phyloP scores from a whole-genome alignment of 1,139 yeast species.

The Petasospora rhodanensis region DNA sequence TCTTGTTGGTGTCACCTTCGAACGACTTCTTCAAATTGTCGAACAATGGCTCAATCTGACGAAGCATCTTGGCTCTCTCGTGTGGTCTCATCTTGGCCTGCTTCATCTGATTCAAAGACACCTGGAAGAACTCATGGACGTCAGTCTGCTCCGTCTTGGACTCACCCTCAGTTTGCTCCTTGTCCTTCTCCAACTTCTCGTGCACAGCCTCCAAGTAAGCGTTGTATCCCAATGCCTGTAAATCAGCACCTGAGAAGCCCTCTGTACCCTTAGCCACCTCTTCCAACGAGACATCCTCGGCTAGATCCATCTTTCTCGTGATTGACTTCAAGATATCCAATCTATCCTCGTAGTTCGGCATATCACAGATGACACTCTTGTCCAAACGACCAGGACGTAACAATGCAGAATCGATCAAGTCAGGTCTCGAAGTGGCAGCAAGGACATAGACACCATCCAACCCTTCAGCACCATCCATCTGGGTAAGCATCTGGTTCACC shows the following conservation, averaged over 20 bases:
- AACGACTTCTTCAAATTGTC: slow-evolving; percentile 11
- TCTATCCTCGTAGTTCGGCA: slow-evolving; percentile 72
- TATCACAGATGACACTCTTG: slow-evolving; percentile 83
- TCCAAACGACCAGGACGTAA: slow-evolving; percentile 95
- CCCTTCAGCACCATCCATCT: slow-evolving; percentile 99
- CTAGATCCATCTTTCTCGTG: slow-evolving; percentile 49
- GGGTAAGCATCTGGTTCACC: slow-evolving; percentile 93
- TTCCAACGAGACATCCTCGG: slow-evolving; percentile 46
- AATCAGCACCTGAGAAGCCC: slow-evolving; percentile 92
- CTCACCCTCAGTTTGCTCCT: slow-evolving; percentile 32
- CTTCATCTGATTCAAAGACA: slow-evolving; percentile 31
- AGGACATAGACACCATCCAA: slow-evolving; percentile 93
- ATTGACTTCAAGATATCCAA: slow-evolving; percentile 67
- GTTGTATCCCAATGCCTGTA: slow-evolving; percentile 88
- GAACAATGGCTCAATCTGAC: slow-evolving; percentile 41
- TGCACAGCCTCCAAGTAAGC: slow-evolving; percentile 92
- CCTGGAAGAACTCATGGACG: slow-evolving; percentile 33
- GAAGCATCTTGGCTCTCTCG: slow-evolving; percentile 42
- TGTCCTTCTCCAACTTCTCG: slow-evolving; percentile 50
- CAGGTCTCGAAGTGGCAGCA: slow-evolving; percentile 96
- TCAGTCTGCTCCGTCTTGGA: slow-evolving; percentile 24
- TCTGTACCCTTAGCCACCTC: slow-evolving; percentile 56
- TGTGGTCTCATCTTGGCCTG: slow-evolving; percentile 32
- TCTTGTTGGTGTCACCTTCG: not conserved
- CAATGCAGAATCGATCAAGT: slow-evolving; percentile 89